Evolutionary conservation across 2,329 filamentous ascomycete species (phyloP).

Genomic region (Fonsecaea monophora): DNA sequence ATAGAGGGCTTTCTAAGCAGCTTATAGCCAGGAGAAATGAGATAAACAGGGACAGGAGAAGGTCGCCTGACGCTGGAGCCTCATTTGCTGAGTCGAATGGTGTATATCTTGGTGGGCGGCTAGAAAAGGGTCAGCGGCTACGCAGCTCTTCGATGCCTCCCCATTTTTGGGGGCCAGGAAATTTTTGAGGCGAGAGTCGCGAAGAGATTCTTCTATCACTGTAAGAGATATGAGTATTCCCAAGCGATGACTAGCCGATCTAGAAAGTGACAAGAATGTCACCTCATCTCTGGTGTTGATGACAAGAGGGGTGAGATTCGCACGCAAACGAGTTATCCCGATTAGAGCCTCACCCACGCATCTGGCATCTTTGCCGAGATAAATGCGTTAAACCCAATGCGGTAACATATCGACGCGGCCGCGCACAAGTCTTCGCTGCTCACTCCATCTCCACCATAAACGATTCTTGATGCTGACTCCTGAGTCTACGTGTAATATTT

Average conservation of each 20-base stretch:
- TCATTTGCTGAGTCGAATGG: slow-evolving; percentile 8
- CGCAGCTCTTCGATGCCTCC: background rate
- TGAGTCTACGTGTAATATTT: background rate
- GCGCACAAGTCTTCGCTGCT: background rate
- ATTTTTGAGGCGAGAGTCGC: background rate
- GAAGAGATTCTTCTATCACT: background rate
- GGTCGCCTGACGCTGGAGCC: slow-evolving; percentile 2
- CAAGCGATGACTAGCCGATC: background rate
- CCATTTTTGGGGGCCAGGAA: background rate
- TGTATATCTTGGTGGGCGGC: slow-evolving; percentile 10
- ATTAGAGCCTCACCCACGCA: background rate
- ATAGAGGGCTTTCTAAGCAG: background rate
- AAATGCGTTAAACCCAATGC: background rate
- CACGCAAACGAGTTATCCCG: background rate
- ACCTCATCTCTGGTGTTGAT: background rate
- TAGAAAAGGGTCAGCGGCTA: slow-evolving; percentile 21
- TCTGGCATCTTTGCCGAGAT: background rate
- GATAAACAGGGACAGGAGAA: background rate
- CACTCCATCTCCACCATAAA: background rate
- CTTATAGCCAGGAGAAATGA: background rate
- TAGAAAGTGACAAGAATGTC: background rate
- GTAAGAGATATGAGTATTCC: background rate
- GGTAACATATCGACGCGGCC: background rate
- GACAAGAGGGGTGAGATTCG: background rate
- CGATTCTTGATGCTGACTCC: background rate